Percentiles rank a stretch among this genome's conserved stretches.
phyloP scores from a whole-genome alignment of 1,284 basidiomycete genomes.

The Pisolithus thermaeus region DNA sequence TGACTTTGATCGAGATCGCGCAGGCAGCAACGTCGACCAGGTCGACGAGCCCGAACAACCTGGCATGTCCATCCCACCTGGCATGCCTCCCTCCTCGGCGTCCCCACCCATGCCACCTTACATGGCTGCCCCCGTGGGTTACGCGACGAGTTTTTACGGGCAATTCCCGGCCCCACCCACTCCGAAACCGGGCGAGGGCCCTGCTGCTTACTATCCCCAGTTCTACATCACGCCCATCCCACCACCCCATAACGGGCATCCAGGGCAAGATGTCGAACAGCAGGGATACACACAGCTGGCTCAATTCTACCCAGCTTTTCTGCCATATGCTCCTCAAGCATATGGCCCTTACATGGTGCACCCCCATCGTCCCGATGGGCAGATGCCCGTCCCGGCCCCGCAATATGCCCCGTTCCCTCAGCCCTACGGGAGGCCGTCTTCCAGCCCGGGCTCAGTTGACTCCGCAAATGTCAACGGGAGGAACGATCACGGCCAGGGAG shows the following conservation, averaged over 20 bases:
- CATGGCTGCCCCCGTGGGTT: conserved; percentile 37
- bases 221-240: conserved; percentile 42
- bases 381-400: conserved; percentile 30
- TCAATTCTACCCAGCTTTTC: conserved; percentile 49
- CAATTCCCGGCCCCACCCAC: conserved; percentile 45
- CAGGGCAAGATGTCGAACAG: conserved; percentile 41
- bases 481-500: conserved; percentile 25
- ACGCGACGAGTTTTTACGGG: conserved; percentile 39
- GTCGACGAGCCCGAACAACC: conserved; percentile 42
- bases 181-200: conserved; percentile 45
- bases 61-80: conserved; percentile 38
- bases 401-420: conserved; percentile 34
- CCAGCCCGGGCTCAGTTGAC: conserved; percentile 27
- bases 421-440: conserved; percentile 31
- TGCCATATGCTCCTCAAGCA: conserved; percentile 40
- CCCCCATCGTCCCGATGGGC: conserved; percentile 38
- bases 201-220: conserved; percentile 43
- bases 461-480: conserved; percentile 16
- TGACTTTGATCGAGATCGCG: conserved; percentile 42
- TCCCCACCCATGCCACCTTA: conserved; percentile 43
- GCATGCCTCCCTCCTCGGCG: conserved; percentile 35
- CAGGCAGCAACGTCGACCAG: conserved; percentile 49
- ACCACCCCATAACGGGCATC: conserved; percentile 35
- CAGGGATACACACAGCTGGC: conserved; percentile 37
- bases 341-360: conserved; percentile 49